Percentiles rank a stretch among this genome's conserved stretches.
phyloP scores from a whole-genome alignment of 768 basidiomycete species.

The Leccinum rimulosum region DNA sequence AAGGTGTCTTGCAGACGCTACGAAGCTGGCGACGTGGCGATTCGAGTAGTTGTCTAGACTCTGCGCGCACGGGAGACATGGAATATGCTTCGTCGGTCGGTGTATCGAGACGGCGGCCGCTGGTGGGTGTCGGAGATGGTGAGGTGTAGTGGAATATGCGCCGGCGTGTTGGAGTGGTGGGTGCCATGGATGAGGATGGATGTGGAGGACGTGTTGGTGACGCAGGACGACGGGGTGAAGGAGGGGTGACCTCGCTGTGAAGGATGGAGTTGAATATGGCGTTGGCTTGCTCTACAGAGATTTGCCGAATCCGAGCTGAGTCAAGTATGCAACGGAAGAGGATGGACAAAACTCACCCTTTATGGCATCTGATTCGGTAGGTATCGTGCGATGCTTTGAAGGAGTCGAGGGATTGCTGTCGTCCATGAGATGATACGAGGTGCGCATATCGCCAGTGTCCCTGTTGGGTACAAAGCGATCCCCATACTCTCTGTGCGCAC shows the following conservation, averaged over 20 bases:
- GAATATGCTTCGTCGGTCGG: conserved; percentile 89
- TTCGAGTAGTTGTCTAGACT: conserved; percentile 78
- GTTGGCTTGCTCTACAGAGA: conserved; percentile 73
- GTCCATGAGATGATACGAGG: conserved; percentile 59
- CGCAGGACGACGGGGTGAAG: conserved; percentile 57
- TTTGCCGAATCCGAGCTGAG: conserved; percentile 10
- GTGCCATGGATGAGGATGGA: conserved; percentile 37
- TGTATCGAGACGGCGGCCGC: conserved; percentile 61
- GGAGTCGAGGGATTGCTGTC: conserved; percentile 55
- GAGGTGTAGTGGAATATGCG: conserved; percentile 71
- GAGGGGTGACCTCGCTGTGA: conserved; percentile 74
- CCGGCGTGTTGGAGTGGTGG: conserved; percentile 46
- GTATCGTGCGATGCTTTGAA: conserved; percentile 60
- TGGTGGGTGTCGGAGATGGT: conserved; percentile 52
- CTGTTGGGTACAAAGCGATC: conserved; percentile 66
- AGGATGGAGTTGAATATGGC: conserved; percentile 75
- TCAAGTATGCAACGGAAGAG: not conserved
- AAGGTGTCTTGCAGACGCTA: conserved; percentile 90
- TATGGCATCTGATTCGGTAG: conserved; percentile 71
- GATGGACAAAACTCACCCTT: conserved; percentile 49
- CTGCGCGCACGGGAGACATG: conserved; percentile 83
- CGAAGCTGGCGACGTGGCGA: conserved; percentile 80
- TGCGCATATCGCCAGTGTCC: conserved; percentile 58
- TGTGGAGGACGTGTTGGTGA: conserved; percentile 55
- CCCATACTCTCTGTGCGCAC: conserved; percentile 42